Conservation (phyloP, 768 basidiomycete genomes). For the Leccinum subgranulosum region DNA sequence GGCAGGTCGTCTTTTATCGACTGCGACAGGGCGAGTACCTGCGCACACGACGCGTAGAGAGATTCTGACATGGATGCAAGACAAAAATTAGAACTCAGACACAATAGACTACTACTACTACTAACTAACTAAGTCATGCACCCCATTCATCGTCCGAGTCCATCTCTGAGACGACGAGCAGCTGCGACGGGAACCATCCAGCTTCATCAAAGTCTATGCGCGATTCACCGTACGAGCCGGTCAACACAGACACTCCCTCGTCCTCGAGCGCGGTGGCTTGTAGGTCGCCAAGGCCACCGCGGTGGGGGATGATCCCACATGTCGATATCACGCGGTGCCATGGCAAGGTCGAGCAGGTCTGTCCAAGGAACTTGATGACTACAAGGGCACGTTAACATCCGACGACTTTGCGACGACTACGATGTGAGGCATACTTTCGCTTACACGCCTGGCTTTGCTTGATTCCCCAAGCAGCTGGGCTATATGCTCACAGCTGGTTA, state of each 20-base stretch:
- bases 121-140: slow-evolving; percentile 7
- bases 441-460: slow-evolving; percentile 72
- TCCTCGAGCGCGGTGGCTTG: slow-evolving; percentile 67
- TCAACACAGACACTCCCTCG: slow-evolving; percentile 70
- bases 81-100: no score
- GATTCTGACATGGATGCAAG: slow-evolving; percentile 26
- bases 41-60: slow-evolving; percentile 64
- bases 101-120: neutral
- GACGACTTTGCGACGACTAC: neutral
- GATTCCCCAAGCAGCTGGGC: slow-evolving; percentile 78
- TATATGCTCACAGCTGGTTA: slow-evolving; percentile 76
- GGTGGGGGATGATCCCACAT: slow-evolving; percentile 66
- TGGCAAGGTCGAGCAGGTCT: slow-evolving; percentile 60
- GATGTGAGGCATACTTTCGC: slow-evolving; percentile 51
- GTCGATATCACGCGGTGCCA: slow-evolving; percentile 77
- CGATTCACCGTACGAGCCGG: slow-evolving; percentile 49
- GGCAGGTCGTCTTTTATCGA: slow-evolving; percentile 53
- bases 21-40: slow-evolving; percentile 62
- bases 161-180: slow-evolving; percentile 3
- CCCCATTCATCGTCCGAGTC: slow-evolving; percentile 22
- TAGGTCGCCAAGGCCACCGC: slow-evolving; percentile 65
- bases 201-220: slow-evolving; percentile 51
- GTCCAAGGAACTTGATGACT: slow-evolving; percentile 73
- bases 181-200: slow-evolving; percentile 61
- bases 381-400: neutral